Percentiles rank a stretch among this genome's conserved stretches.
These are phyloP conservation scores for Fusarium sublunatum DNA, from an alignment of 2,329 filamentous ascomycete species.

Conservation along the genomic window DNA sequence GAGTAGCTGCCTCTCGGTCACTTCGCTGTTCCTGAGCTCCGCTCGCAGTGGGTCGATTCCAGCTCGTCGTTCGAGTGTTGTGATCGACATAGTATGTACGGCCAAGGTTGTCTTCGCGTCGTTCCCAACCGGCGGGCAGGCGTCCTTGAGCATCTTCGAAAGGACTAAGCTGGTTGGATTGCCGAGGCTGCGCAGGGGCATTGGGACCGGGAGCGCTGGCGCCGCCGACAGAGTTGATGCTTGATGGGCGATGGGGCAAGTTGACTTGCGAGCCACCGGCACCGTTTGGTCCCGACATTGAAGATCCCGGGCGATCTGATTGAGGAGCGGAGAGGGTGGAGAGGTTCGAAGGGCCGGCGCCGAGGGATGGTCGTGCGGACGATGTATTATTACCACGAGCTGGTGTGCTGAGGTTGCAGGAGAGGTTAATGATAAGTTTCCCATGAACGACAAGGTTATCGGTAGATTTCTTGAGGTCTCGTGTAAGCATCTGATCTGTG, in stretches of 20 bases:
- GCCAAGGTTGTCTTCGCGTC: slow-evolving; percentile 92
- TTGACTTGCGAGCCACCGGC: slow-evolving; percentile 54
- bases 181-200: slow-evolving; percentile 49
- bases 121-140: slow-evolving; percentile 93
- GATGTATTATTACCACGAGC: slow-evolving; percentile 64
- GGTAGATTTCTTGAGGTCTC: slow-evolving; percentile 96
- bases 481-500: slow-evolving; percentile 95
- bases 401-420: slow-evolving; percentile 84
- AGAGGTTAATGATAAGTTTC: slow-evolving; percentile 96
- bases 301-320: slow-evolving; percentile 62
- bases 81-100: slow-evolving; percentile 99
- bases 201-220: slow-evolving; percentile 46
- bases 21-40: slow-evolving; percentile 77
- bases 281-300: slow-evolving; percentile 64
- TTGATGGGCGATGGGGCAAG: slow-evolving; percentile 61
- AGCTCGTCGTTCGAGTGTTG: slow-evolving; percentile 95
- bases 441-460: slow-evolving; percentile 98
- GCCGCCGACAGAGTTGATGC: slow-evolving; percentile 55
- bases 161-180: slow-evolving; percentile 73
- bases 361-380: slow-evolving; percentile 60
- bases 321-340: slow-evolving; percentile 58
- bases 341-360: slow-evolving; percentile 57
- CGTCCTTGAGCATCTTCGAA: slow-evolving; percentile 97
- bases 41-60: slow-evolving; percentile 87
- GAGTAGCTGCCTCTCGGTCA: slow-evolving; percentile 89